These are phyloP conservation scores for Asparagopsis taxiformis DNA, from an alignment of 31 red algal genomes.

Conservation along the genomic window DNA sequence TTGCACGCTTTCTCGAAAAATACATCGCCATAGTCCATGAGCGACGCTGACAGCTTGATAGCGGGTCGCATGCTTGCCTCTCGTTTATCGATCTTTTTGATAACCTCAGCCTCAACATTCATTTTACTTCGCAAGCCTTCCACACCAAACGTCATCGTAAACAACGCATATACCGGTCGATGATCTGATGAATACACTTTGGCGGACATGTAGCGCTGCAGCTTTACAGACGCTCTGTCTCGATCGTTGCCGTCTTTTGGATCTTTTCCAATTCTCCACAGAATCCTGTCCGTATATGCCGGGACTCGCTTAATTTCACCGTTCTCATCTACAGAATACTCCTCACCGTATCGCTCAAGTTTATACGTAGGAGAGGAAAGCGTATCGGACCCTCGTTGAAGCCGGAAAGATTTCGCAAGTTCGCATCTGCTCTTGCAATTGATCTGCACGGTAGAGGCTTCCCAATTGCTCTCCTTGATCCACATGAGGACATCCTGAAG, in stretches of 20 bases:
- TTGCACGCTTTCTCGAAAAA: constrained; percentile 24
- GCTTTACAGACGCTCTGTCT: constrained; percentile 33
- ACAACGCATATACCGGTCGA: constrained; percentile 81
- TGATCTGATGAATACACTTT: constrained; percentile 91
- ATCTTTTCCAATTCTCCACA: constrained; percentile 58
- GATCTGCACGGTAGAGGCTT: constrained; percentile 58
- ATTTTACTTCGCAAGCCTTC: constrained; percentile 36
- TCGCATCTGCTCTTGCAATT: constrained; percentile 67
- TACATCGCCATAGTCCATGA: constrained; percentile 58
- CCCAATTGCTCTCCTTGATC: constrained; percentile 78
- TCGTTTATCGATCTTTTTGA: constrained; percentile 36
- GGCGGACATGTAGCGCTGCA: constrained; percentile 38
- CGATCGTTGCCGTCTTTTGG: constrained; percentile 10
- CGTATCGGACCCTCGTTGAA: constrained; percentile 80
- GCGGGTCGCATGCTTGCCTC: constrained; percentile 53
- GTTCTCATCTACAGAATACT: constrained; percentile 75
- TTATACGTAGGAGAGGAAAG: constrained; percentile 98
- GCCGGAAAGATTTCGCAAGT: constrained; percentile 62
- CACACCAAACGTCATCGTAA: constrained; percentile 67
- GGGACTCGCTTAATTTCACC: constrained; percentile 75
- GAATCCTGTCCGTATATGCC: constrained; percentile 90
- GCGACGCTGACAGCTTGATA: constrained; percentile 32
- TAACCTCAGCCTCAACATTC: constrained; percentile 35
- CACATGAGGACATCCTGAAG: constrained; percentile 60
- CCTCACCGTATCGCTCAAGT: constrained; percentile 61